Base-by-base conservation (phyloP, 2,329 filamentous ascomycete species). In the Monosporascus sp. region DNA sequence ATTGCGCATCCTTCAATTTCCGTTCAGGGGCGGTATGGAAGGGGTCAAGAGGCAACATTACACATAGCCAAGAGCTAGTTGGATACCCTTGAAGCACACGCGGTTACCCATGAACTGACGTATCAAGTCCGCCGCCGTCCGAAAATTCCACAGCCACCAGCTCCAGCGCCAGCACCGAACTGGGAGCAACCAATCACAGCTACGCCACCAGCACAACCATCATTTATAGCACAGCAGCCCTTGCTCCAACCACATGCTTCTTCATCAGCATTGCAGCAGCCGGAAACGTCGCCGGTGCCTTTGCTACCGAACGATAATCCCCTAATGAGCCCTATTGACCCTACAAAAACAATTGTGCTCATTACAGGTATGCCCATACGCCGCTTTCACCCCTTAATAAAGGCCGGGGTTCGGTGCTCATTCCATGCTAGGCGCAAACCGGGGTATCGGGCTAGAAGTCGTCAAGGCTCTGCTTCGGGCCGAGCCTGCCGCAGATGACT, bases 381-480 rank as follows among this genome's bases (percentile, higher is more conserved):
- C 20, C 43, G n/a, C 14, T 24, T 46, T 27, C 22, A 3, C 4
- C 24, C 14, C 17, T 31, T 27, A 6, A 14, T n/a, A 27, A 15
- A 18, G n/a, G 6, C 8, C 3, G 2, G 22, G 31, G 31, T 35
- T 18, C 15, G 17, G 22, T 18, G 20, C 43, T 46, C 6, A 52
- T 50, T 24, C 18, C 6, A 3, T 3, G 7, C 24, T 38, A 62
- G 60, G 58, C 24, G 57, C 50, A 18, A 63, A 60, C 44, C 49
- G 55, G 37, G 59, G 60, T 52, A 59, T 63, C 38, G 60, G 60
- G 7, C 49, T 60, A 35, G 55, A 54, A 37, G 58, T 58, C 14
- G 51, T 60, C 43, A 55, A 53, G 50, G 55, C 56, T 9, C 47
- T 61, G 22, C 55, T 60, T 20, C 49, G 47, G n/a, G n/a, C 52